Evolutionary conservation across 768 basidiomycete species (phyloP).

Genomic region (Paxillus rubicundulus): DNA sequence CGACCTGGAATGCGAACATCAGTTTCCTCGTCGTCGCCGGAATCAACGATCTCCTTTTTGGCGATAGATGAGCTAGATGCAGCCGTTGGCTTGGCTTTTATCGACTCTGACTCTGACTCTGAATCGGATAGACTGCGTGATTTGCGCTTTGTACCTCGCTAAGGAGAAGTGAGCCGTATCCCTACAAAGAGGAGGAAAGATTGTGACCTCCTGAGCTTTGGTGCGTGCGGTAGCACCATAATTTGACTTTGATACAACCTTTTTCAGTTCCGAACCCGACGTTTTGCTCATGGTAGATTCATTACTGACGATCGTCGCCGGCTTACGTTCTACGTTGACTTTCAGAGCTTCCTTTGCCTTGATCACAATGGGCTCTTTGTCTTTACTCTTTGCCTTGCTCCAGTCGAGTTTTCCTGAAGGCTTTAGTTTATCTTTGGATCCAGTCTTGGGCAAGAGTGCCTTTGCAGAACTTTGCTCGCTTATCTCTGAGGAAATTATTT

Average conservation of each 20-base stretch:
- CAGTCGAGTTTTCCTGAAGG: slow-evolving; percentile 57
- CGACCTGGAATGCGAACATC: slow-evolving; percentile 18
- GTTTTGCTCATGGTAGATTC: not conserved
- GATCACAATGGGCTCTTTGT: slow-evolving; percentile 15
- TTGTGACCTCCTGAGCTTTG: slow-evolving; percentile 6
- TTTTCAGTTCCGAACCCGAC: not conserved
- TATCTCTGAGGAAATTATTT: slow-evolving; percentile 23
- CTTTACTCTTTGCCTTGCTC: slow-evolving; percentile 55
- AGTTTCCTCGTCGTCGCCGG: slow-evolving; percentile 53
- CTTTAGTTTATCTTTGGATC: slow-evolving; percentile 30
- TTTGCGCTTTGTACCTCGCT: slow-evolving; percentile 44
- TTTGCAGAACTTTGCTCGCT: slow-evolving; percentile 26
- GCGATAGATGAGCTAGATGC: slow-evolving; percentile 29
- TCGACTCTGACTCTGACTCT: slow-evolving; percentile 12
- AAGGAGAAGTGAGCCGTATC: slow-evolving; percentile 23
- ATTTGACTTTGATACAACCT: not conserved
- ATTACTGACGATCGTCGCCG: not conserved
- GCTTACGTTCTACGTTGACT: slow-evolving; percentile 11
- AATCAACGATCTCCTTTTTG: slow-evolving; percentile 50
- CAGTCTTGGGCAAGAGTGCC: slow-evolving; percentile 17
- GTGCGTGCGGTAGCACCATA: not conserved
- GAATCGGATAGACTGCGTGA: slow-evolving; percentile 35
- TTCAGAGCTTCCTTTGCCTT: slow-evolving; percentile 17
- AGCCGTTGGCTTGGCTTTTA: slow-evolving; percentile 10
- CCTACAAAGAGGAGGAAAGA: not conserved